Conservation (phyloP, 106 monocot genomes). For the Agapanthus africanus region DNA sequence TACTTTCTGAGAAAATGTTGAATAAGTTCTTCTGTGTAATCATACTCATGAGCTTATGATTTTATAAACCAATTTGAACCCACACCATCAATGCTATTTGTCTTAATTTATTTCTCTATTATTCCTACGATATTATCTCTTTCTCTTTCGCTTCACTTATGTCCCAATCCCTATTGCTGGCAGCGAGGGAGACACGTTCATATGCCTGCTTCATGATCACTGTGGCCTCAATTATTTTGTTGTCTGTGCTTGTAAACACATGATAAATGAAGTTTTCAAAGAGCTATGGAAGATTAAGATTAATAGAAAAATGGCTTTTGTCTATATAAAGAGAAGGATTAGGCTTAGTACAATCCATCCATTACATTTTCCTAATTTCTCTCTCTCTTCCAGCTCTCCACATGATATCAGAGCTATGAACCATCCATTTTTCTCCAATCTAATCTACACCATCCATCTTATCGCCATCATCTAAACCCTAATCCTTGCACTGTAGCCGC, state of each 20-base stretch:
- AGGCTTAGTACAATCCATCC: no score
- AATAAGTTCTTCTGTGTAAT: neutral
- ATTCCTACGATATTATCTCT: neutral
- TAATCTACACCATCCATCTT: no score
- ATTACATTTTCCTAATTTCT: no score
- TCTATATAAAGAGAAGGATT: no score
- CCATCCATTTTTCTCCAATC: no score
- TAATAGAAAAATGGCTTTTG: no score
- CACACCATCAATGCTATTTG: neutral
- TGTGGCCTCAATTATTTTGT: neutral
- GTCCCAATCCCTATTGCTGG: neutral
- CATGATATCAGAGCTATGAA: no score
- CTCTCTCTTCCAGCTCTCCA: no score
- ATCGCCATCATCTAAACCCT: no score
- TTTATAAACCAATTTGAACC: neutral
- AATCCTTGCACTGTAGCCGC: no score
- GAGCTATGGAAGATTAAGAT: conserved; percentile 28
- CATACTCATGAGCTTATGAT: neutral
- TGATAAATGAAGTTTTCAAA: conserved; percentile 44
- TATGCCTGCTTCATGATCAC: neutral
- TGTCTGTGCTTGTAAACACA: conserved; percentile 31
- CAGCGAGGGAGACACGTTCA: neutral
- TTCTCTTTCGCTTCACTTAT: neutral
- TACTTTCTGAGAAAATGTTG: neutral
- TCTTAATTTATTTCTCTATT: no score